These are phyloP conservation scores for Colletotrichum truncatum DNA, from an alignment of 2,329 filamentous ascomycete genomes.

Conservation along the genomic window DNA sequence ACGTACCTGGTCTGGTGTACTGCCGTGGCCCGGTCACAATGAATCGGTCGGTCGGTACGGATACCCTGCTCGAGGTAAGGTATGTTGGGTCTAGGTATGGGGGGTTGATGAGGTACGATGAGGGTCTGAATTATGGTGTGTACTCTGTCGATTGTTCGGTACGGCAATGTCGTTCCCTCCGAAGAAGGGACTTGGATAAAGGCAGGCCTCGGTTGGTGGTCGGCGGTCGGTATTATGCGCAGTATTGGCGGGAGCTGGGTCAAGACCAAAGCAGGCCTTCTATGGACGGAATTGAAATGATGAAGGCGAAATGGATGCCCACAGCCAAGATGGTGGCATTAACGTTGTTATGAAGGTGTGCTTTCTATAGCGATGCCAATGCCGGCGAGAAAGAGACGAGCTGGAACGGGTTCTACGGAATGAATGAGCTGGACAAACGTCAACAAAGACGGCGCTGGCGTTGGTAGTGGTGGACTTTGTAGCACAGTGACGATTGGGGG, in stretches of 20 bases:
- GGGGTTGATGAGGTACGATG: background rate
- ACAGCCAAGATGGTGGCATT: background rate
- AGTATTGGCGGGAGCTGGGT: background rate
- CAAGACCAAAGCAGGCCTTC: background rate
- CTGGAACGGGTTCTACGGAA: constrained; percentile 1
- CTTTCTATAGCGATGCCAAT: constrained; percentile 3
- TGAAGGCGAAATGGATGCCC: background rate
- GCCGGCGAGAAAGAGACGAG: background rate
- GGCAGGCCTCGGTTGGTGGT: background rate
- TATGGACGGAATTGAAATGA: background rate
- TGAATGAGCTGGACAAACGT: background rate
- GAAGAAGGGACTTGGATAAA: background rate
- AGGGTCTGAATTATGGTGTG: background rate
- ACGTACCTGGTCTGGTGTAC: constrained; percentile 13
- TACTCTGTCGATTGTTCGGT: background rate
- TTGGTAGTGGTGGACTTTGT: constrained; percentile 10
- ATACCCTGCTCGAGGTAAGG: constrained; percentile 5
- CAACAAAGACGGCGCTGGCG: background rate
- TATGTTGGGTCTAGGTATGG: background rate
- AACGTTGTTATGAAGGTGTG: background rate
- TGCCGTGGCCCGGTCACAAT: constrained; percentile 18
- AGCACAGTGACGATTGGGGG: constrained; percentile 17
- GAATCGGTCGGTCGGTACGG: constrained; percentile 16
- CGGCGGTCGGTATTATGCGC: too few species aligned
- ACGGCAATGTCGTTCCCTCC: background rate